These are phyloP conservation scores for Zostera marina DNA, from an alignment of 116 monocot genomes.

Conservation along the genomic window DNA sequence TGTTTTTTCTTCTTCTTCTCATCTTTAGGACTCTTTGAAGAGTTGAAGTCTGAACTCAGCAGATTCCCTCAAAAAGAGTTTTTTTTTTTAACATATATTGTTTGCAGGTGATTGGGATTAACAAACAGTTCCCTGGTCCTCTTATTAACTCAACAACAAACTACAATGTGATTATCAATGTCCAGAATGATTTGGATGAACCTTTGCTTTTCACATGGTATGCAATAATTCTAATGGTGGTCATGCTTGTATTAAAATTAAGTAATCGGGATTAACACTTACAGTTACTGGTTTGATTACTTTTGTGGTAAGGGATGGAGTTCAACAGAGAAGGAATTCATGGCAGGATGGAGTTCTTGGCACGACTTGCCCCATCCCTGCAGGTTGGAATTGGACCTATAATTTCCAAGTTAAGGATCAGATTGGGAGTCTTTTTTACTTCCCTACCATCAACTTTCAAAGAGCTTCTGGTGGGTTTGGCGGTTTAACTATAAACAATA, in stretches of 20 bases:
- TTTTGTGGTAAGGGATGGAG: conserved; percentile 44
- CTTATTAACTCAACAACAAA: conserved; percentile 70
- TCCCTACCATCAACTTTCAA: conserved; percentile 63
- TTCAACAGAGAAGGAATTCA: conserved; percentile 60
- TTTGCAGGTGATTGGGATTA: conserved; percentile 68
- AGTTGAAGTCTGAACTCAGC: too few relatives aligned
- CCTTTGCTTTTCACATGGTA: conserved; percentile 75
- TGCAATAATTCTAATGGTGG: neutral
- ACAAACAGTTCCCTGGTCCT: conserved; percentile 76
- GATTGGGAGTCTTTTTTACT: conserved; percentile 95
- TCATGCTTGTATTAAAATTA: neutral
- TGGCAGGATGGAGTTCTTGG: conserved; percentile 97
- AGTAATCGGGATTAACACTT: neutral
- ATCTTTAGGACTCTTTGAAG: neutral
- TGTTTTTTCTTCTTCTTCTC: too few relatives aligned
- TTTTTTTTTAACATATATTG: too few relatives aligned
- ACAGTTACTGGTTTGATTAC: neutral
- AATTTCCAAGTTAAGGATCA: conserved; percentile 98
- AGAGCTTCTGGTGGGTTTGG: conserved; percentile 82
- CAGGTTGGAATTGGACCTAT: conserved; percentile 98
- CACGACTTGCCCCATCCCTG: conserved; percentile 87
- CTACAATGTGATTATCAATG: conserved; percentile 77
- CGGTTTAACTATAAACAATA: conserved; percentile 60
- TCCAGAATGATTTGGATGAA: conserved; percentile 76
- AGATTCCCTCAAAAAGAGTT: neutral